Conservation (phyloP, 352 stramenopile genomes). For the Phytopythium delawarense region DNA sequence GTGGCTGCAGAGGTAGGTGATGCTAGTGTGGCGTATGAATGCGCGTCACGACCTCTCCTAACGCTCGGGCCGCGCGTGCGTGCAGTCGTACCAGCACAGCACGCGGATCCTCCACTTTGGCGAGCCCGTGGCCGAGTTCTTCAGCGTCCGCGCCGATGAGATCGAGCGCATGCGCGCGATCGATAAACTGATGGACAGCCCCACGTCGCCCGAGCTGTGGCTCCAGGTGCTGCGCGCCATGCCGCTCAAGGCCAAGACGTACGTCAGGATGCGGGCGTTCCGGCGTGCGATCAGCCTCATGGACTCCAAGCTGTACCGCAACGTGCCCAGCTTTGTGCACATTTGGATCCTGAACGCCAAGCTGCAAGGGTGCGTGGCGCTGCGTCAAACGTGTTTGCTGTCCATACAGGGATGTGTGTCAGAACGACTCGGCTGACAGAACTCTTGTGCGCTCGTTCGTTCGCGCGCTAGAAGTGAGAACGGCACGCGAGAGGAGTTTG, state of each 20-base stretch:
- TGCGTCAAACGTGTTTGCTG: neutral
- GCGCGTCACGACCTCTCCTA: neutral
- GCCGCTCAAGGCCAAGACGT: slow-evolving; percentile 33
- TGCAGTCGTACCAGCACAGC: neutral
- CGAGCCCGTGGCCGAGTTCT: slow-evolving; percentile 56
- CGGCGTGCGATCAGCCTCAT: slow-evolving; percentile 40
- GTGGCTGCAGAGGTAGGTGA: neutral
- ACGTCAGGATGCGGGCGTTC: slow-evolving; percentile 38
- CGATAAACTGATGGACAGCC: slow-evolving; percentile 42
- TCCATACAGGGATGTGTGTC: neutral
- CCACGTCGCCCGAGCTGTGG: slow-evolving; percentile 40
- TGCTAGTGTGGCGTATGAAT: slow-evolving; percentile 2
- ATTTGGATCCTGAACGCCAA: slow-evolving; percentile 61
- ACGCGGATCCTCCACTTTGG: slow-evolving; percentile 29
- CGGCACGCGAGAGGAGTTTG: slow-evolving; percentile 45
- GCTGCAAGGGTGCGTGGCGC: slow-evolving; percentile 30
- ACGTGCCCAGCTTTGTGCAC: slow-evolving; percentile 39
- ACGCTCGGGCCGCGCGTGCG: neutral
- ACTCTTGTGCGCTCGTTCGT: neutral
- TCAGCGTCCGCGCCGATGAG: slow-evolving; percentile 50
- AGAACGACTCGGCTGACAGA: neutral
- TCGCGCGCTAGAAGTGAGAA: slow-evolving; percentile 26
- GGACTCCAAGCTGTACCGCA: slow-evolving; percentile 21
- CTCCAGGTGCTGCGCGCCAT: slow-evolving; percentile 49
- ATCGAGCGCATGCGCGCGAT: slow-evolving; percentile 36